Evolutionary conservation across 2,329 filamentous ascomycete genomes (phyloP), one percentile per base, ranked within the genome.

Genomic region (Claviceps humidiphila): DNA sequence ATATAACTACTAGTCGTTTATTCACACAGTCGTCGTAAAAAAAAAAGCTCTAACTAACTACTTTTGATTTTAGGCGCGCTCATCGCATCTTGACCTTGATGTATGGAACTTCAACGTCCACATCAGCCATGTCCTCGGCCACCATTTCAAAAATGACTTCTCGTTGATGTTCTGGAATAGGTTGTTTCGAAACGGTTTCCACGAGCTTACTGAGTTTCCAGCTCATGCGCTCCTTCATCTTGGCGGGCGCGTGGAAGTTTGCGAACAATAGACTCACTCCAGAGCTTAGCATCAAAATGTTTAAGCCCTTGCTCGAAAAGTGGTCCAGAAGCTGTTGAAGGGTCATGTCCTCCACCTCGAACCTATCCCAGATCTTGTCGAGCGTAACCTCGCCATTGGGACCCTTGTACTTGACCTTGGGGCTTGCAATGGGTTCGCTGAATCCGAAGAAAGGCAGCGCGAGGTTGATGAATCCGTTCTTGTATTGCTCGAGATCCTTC

Each of bases 311-410:
- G 62, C 81, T 78, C 65, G 87, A 79, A 66, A 98, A 96, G 62
- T 87, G 72, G 52, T 87, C 81, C 26, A 97, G 69, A 62, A 98
- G 87, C 66, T 97, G 82, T 64, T 80, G 76, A 49, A 98, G 75
- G 2, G 89, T 91, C 49, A 96, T 81, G 65, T 98, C 82, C 16
- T 85, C 78, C 39, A 95, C 76, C 73, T 97, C 90, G 62, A 97
- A 97, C 41, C 93, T 85, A 69, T 97, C 93, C 93, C 93, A 98
- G 51, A 98, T 85, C 75, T 94, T 94, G 74, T 98, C 93, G 61
- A 98, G 82, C 24, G 77, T 81, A 17, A 95, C 87, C 60, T 86
- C 85, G 63, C 86, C 87, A 43, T 87, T 71, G 50, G 84, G 84
- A 22, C 89, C 86, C 64, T 82, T 74, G 72, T 97, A 98, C 62